Conservation (phyloP, 768 basidiomycete species). For the Ramaria rubella region DNA sequence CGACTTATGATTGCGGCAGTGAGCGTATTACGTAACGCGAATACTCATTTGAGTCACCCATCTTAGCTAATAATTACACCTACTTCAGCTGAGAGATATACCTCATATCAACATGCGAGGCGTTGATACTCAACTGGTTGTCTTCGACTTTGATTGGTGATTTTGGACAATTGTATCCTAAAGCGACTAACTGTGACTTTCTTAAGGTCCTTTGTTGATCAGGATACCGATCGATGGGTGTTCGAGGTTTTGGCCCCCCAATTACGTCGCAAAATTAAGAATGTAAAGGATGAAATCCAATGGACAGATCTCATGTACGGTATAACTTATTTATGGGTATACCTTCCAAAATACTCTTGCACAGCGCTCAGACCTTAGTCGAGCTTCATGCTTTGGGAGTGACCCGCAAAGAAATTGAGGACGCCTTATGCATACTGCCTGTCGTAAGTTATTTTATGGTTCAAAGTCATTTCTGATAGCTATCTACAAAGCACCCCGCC, state of each 20-base stretch:
- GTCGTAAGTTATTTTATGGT: conserved; percentile 50
- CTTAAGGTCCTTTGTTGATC: conserved; percentile 81
- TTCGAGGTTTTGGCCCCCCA: conserved; percentile 83
- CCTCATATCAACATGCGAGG: no score
- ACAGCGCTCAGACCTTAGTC: conserved; percentile 59
- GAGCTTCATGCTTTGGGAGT: conserved; percentile 67
- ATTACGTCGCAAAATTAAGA: conserved; percentile 76
- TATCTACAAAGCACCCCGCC: conserved; percentile 73
- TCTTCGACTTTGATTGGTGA: conserved; percentile 97
- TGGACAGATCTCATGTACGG: conserved; percentile 95
- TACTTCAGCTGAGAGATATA: no score
- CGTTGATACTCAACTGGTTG: conserved; percentile 57
- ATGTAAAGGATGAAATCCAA: conserved; percentile 54
- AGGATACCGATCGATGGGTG: conserved; percentile 93
- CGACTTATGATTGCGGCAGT: no score
- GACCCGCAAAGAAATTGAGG: conserved; percentile 68
- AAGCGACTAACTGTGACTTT: neutral
- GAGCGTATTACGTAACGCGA: no score
- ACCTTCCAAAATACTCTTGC: conserved; percentile 3
- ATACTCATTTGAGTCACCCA: no score
- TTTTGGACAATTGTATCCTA: neutral
- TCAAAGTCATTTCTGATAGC: neutral
- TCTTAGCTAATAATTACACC: no score
- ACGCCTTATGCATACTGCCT: conserved; percentile 74
- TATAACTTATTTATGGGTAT: neutral